Conservation (phyloP, 1,139 yeast genomes). For the Groenewaldozyma sp. region DNA sequence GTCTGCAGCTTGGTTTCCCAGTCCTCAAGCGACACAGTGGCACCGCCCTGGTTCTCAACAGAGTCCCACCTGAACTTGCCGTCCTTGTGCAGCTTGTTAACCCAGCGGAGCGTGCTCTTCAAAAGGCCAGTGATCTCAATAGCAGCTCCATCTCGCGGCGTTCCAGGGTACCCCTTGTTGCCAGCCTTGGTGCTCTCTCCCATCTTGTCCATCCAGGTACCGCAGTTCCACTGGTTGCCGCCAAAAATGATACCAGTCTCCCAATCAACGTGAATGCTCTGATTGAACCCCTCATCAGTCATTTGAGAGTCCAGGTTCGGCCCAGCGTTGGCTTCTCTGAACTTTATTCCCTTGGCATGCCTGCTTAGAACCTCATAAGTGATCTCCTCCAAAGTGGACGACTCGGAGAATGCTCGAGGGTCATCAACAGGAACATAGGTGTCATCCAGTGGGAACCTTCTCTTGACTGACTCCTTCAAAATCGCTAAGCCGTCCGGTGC, state of each 20-base stretch:
- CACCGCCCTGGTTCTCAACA: constrained; percentile 47
- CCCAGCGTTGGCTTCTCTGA: constrained; percentile 95
- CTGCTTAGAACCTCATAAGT: constrained; percentile 73
- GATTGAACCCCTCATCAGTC: constrained; percentile 89
- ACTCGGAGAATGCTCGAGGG: constrained; percentile 64
- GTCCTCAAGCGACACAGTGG: constrained; percentile 40
- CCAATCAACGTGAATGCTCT: constrained; percentile 79
- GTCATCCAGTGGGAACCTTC: constrained; percentile 90
- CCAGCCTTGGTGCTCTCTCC: constrained; percentile 86
- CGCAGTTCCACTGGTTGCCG: constrained; percentile 88
- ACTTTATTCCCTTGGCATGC: constrained; percentile 81
- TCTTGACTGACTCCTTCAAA: constrained; percentile 58
- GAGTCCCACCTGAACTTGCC: constrained; percentile 42
- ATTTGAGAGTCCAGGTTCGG: constrained; percentile 79
- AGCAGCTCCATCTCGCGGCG: constrained; percentile 97
- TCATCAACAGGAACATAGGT: constrained; percentile 62
- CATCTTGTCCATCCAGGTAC: constrained; percentile 99
- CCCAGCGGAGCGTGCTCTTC: constrained; percentile 77
- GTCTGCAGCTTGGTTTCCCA: constrained; percentile 67
- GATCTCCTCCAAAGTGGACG: constrained; percentile 62
- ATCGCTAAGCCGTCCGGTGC: constrained; percentile 66
- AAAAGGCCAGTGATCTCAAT: constrained; percentile 83
- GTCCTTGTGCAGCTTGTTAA: constrained; percentile 44
- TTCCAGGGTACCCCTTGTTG: constrained; percentile 85
- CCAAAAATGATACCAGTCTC: constrained; percentile 79